Conservation (phyloP, 2,329 filamentous ascomycete species). For the Tolypocladium nubicola region DNA sequence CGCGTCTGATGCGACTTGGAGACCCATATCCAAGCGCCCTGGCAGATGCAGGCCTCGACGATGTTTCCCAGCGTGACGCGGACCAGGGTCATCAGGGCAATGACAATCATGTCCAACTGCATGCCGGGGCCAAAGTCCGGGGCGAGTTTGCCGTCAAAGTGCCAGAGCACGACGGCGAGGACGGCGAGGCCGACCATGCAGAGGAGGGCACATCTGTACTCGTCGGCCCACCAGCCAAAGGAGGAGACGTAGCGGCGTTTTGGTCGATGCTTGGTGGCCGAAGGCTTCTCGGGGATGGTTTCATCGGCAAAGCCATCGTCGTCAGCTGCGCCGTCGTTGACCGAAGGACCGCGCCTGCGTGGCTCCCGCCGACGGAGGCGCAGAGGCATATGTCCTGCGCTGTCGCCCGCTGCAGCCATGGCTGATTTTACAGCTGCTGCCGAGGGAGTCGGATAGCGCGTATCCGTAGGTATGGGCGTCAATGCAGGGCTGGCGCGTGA, state of each 20-base stretch:
- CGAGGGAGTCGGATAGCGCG: not conserved
- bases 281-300: not conserved
- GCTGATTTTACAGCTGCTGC: not conserved
- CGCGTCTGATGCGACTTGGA: slow-evolving; percentile 20
- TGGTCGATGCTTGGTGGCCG: not conserved
- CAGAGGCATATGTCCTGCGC: not conserved
- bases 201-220: slow-evolving; percentile 21
- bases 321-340: not conserved
- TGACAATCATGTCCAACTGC: slow-evolving; percentile 22
- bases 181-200: slow-evolving; percentile 15
- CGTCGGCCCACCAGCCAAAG: slow-evolving; percentile 24
- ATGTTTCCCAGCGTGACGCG: slow-evolving; percentile 23
- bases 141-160: slow-evolving; percentile 18
- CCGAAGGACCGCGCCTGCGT: not conserved
- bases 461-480: not conserved
- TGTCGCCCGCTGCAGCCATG: not conserved
- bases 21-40: slow-evolving; percentile 29
- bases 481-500: not conserved
- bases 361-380: not conserved
- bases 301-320: not conserved
- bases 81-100: slow-evolving; percentile 25
- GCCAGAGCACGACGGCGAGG: slow-evolving; percentile 17
- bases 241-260: slow-evolving; percentile 10
- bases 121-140: slow-evolving; percentile 17
- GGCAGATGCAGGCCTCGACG: slow-evolving; percentile 23